Conservation (phyloP, 371 early-diverging fungal genomes). For the Rhizopus sp. region DNA sequence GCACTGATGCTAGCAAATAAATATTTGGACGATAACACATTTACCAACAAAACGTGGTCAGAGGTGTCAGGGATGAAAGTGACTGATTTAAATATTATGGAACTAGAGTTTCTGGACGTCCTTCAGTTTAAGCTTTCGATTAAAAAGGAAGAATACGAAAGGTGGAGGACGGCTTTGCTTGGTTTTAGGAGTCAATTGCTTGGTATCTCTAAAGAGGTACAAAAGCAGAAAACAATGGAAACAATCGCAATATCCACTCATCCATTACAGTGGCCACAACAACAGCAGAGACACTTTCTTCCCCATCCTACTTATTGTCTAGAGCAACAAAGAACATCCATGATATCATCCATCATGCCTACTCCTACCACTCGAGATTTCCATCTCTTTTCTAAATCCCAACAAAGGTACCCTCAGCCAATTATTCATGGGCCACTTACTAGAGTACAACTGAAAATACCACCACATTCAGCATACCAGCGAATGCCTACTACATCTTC, state of each 20-base stretch:
- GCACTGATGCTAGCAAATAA: slow-evolving; percentile 78
- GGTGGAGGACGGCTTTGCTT: slow-evolving; percentile 41
- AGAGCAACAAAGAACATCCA: too few species aligned
- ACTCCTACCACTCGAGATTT: slow-evolving; percentile 1
- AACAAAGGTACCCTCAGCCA: slow-evolving; percentile 18
- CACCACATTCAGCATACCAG: slow-evolving; percentile 17
- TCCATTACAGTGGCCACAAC: neutral
- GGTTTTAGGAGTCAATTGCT: slow-evolving; percentile 30
- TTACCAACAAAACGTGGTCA: slow-evolving; percentile 72
- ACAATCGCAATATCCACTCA: slow-evolving; percentile 16
- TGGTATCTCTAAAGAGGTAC: slow-evolving; percentile 19
- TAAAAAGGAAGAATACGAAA: slow-evolving; percentile 55
- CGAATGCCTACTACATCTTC: neutral
- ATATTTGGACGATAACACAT: slow-evolving; percentile 69
- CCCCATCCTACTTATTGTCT: neutral
- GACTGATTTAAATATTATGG: slow-evolving; percentile 66
- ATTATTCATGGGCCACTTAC: slow-evolving; percentile 17
- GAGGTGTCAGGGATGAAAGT: slow-evolving; percentile 66
- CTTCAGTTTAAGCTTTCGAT: slow-evolving; percentile 59
- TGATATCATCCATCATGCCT: neutral
- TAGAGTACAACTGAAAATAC: slow-evolving; percentile 24
- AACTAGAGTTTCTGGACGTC: slow-evolving; percentile 65
- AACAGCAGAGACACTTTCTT: slow-evolving; percentile 8
- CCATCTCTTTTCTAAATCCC: slow-evolving; percentile 16
- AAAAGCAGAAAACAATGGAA: slow-evolving; percentile 27